Base-by-base conservation (phyloP, 768 basidiomycete species). In the Nidula microcarpa region DNA sequence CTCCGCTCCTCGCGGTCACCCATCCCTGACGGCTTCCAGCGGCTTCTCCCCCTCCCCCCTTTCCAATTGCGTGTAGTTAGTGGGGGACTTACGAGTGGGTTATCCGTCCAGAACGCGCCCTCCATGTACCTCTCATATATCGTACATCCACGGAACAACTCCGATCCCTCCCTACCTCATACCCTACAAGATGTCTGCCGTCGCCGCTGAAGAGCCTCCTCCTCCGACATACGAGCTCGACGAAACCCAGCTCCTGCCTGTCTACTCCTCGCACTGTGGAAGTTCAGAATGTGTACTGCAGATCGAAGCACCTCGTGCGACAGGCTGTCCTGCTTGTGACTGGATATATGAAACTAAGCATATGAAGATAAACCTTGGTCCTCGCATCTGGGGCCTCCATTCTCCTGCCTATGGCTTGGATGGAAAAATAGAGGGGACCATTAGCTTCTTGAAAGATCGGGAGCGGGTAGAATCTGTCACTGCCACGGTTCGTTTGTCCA, bases 341-440 rank as follows among this genome's bases (percentile, higher is more conserved):
- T 72, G 68, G 64, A 62, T 71, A 13, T 74, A 71, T 57, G 64
- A 66, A 50, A 73, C 71, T 9, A 68, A 76, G 45, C 65, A 70
- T 53, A 66, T 78, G 55, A 65, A 63, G 32, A 59, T 78, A 32
- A 73, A 73, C 58, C 61, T 79, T 23, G 74, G 76, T 10, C 65
- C 65, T 32, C 70, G 71, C 43, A 62, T 67, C 14, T 75, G 71
- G 70, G 69, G 68, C 13, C 60, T 73, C 3, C 57, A 60, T 44
- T 60, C 67, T 18, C 76, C 78, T 8, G 66, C 68, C 14, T 80
- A 78, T 58, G 78, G 79, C 18, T 59, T 67, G 36, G 66, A 72
- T 30, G 74, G 70, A 7, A 59, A 61, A 14, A 68, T 78, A n/a
- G 68, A 75, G 35, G 78, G 77, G 14, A 54, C 63, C 23, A 54